Percentiles rank a stretch among this genome's conserved stretches.
Evolutionary conservation across 2,329 filamentous ascomycete genomes (phyloP).

Genomic region (Monosporascus ibericus): DNA sequence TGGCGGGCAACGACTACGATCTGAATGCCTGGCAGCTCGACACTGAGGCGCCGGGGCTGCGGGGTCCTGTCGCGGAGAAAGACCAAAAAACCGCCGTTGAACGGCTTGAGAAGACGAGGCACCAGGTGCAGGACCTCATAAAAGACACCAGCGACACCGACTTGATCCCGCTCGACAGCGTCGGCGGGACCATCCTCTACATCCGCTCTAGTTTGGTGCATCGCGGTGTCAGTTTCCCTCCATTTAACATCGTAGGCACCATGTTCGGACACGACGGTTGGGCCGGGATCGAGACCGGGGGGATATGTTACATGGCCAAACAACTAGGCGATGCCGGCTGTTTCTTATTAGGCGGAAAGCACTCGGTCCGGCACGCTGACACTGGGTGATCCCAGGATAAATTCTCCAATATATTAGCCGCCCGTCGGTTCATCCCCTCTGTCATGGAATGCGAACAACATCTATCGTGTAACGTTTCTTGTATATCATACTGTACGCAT

Average conservation of each 20-base stretch:
- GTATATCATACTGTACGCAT: too few relatives aligned
- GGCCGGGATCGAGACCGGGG: slow-evolving; percentile 31
- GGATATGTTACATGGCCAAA: slow-evolving; percentile 27
- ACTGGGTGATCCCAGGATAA: slow-evolving; percentile 7
- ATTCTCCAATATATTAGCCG: not conserved
- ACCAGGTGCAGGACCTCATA: not conserved
- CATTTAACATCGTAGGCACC: slow-evolving; percentile 27
- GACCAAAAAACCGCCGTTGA: not conserved
- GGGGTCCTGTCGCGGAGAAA: not conserved
- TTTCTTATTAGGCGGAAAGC: slow-evolving; percentile 23
- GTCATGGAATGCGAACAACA: not conserved
- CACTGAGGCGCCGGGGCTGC: not conserved
- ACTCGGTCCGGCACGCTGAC: slow-evolving; percentile 23
- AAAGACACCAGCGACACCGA: slow-evolving; percentile 22
- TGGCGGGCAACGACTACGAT: slow-evolving; percentile 26
- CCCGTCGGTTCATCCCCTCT: not conserved
- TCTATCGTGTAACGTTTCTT: not conserved
- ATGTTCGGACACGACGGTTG: slow-evolving; percentile 27
- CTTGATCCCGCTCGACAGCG: slow-evolving; percentile 27
- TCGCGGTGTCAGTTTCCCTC: slow-evolving; percentile 28
- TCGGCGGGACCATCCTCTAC: slow-evolving; percentile 30
- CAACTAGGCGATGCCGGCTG: slow-evolving; percentile 21
- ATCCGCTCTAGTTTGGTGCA: slow-evolving; percentile 25
- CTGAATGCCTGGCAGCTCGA: slow-evolving; percentile 28
- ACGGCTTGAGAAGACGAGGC: not conserved